phyloP scores from a whole-genome alignment of 148 eudicot species.

The Amaranthus cruentus region DNA sequence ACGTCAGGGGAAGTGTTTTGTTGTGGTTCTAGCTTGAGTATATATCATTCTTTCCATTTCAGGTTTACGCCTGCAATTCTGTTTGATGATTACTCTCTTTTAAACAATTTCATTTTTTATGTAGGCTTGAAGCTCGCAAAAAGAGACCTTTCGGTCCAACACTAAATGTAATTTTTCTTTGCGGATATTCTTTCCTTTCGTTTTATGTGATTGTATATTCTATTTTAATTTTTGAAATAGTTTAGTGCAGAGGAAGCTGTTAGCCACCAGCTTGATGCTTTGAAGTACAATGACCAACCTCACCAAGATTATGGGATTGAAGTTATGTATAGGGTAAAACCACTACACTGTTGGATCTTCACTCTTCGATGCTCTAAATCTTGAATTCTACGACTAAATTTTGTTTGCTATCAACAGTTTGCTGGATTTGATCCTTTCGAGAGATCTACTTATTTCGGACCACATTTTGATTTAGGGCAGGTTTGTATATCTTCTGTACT shows the following conservation, averaged over 20 bases:
- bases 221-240: conserved; percentile 42
- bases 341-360: background rate
- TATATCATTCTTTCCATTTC: background rate
- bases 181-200: conserved; percentile 3
- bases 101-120: background rate
- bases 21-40: background rate
- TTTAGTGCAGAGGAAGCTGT: conserved; percentile 97
- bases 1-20: background rate
- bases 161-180: conserved; percentile 50
- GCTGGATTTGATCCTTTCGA: conserved; percentile 99
- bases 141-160: conserved; percentile 88
- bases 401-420: conserved; percentile 44
- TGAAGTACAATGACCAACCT: conserved; percentile 92
- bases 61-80: background rate
- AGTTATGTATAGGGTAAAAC: conserved; percentile 88
- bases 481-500: conserved; percentile 30
- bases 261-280: conserved; percentile 79
- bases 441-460: conserved; percentile 95
- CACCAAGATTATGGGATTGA: conserved; percentile 87
- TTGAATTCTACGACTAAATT: background rate
- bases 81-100: background rate
- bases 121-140: conserved; percentile 86
- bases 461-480: conserved; percentile 95
- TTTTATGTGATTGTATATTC: conserved; percentile 2
- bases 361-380: conserved; percentile 3